Conservation (phyloP, 257 asterid species). For the Gynochthodes officinalis region DNA sequence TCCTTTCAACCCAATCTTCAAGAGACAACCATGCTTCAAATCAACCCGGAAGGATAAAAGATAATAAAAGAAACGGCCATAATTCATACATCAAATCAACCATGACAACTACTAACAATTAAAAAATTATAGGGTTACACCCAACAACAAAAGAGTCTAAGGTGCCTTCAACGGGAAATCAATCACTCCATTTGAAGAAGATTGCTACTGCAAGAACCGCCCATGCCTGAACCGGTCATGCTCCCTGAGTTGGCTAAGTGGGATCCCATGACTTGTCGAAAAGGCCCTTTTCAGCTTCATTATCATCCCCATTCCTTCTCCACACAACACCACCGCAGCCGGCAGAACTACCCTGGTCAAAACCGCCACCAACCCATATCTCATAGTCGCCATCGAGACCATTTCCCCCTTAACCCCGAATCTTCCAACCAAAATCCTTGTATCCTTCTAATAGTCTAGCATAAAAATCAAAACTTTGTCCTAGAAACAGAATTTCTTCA, state of each 20-base stretch:
- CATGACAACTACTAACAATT: background rate
- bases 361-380: constrained; percentile 26
- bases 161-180: constrained; percentile 88
- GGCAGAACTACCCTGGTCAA: constrained; percentile 28
- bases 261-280: constrained; percentile 55
- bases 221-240: constrained; percentile 74
- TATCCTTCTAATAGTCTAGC: background rate
- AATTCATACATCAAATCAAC: background rate
- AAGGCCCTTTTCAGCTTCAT: constrained; percentile 64
- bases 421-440: background rate
- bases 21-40: constrained; percentile 2
- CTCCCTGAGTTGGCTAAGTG: constrained; percentile 66
- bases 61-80: background rate
- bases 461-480: background rate
- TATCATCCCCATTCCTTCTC: constrained; percentile 46
- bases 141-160: constrained; percentile 90
- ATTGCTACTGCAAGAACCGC: constrained; percentile 77
- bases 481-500: background rate
- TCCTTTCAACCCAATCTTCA: too few species aligned
- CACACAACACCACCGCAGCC: constrained; percentile 36
- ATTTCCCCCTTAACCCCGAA: constrained; percentile 8
- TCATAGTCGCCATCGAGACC: constrained; percentile 30
- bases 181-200: constrained; percentile 49
- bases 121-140: constrained; percentile 34
- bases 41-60: background rate